phyloP scores from a whole-genome alignment of 345 rosid species.

The Cardamine chenopodiifolia region DNA sequence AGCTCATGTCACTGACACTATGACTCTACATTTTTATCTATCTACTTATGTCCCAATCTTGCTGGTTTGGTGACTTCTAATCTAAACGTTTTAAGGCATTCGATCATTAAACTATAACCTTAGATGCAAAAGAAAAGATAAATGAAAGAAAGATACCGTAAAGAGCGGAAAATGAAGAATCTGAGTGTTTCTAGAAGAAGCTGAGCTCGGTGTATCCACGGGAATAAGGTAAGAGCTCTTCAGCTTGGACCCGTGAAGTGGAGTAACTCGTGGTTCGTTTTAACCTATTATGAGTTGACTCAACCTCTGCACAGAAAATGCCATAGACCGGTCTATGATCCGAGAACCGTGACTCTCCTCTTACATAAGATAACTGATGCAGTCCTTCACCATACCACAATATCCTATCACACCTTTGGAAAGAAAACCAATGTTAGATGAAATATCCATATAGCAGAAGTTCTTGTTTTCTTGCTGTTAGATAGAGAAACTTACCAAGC shows the following conservation, averaged over 20 bases:
- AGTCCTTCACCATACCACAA: conserved; percentile 97
- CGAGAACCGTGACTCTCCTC: conserved; percentile 94
- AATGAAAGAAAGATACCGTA: conserved; percentile 35
- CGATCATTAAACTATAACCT: neutral
- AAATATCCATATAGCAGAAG: neutral
- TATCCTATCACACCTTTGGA: conserved; percentile 88
- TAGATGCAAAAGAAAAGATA: conserved; percentile 13
- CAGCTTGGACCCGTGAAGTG: conserved; percentile 81
- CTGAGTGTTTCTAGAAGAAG: conserved; percentile 62
- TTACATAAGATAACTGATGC: conserved; percentile 84
- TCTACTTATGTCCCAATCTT: conserved; percentile 5
- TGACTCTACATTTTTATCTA: conserved; percentile 16
- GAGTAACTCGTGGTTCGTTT: conserved; percentile 84
- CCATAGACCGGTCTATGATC: conserved; percentile 99
- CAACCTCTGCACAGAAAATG: conserved; percentile 91
- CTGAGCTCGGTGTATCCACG: conserved; percentile 95
- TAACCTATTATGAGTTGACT: conserved; percentile 69
- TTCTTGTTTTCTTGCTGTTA: conserved; percentile 10
- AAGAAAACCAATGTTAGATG: conserved; percentile 16
- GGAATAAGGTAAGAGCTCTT: conserved; percentile 90
- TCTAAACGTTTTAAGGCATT: neutral
- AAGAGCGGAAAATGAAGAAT: conserved; percentile 1
- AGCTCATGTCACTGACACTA: conserved; percentile 38
- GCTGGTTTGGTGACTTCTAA: neutral
- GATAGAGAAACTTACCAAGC: conserved; percentile 66